A percentile compares a stretch with the other conserved stretches of the same genome.
phyloP scores from a whole-genome alignment of 768 basidiomycete species.

The Mycena belliarum region DNA sequence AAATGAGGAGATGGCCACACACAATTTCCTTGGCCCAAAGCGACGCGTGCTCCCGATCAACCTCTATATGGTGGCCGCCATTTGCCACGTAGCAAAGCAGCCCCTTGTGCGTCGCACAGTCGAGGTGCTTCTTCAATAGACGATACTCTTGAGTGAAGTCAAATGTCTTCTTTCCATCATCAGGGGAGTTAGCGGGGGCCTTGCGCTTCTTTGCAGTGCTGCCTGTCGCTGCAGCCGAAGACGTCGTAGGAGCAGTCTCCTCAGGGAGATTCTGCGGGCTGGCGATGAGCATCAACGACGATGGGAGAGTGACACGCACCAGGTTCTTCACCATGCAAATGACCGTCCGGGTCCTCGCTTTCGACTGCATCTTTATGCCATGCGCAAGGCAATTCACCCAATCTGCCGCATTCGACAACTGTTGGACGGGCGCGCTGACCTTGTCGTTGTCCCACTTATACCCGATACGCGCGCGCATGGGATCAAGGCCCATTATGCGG shows the following conservation, averaged over 20 bases:
- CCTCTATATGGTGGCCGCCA: slow-evolving; percentile 5
- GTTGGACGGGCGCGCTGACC: background rate
- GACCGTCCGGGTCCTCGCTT: slow-evolving; percentile 5
- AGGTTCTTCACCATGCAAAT: slow-evolving; percentile 3
- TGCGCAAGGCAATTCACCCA: background rate
- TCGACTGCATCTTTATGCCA: background rate
- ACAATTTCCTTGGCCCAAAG: slow-evolving; percentile 12
- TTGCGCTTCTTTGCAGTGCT: slow-evolving; percentile 4
- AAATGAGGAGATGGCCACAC: background rate
- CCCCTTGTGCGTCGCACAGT: slow-evolving; percentile 2
- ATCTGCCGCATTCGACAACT: background rate
- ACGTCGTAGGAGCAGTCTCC: background rate
- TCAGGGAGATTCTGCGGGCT: background rate
- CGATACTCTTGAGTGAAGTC: slow-evolving; percentile 5
- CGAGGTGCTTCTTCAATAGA: slow-evolving; percentile 1
- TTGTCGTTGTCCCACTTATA: slow-evolving; percentile 12
- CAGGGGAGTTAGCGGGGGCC: background rate
- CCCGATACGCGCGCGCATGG: background rate
- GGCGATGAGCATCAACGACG: background rate
- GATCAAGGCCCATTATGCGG: background rate
- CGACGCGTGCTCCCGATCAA: background rate
- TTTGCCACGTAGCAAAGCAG: slow-evolving; percentile 1
- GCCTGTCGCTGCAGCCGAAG: background rate
- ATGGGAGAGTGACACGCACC: background rate
- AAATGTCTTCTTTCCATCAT: background rate